Conservation (phyloP, 768 basidiomycete genomes). For the Postia placenta region DNA sequence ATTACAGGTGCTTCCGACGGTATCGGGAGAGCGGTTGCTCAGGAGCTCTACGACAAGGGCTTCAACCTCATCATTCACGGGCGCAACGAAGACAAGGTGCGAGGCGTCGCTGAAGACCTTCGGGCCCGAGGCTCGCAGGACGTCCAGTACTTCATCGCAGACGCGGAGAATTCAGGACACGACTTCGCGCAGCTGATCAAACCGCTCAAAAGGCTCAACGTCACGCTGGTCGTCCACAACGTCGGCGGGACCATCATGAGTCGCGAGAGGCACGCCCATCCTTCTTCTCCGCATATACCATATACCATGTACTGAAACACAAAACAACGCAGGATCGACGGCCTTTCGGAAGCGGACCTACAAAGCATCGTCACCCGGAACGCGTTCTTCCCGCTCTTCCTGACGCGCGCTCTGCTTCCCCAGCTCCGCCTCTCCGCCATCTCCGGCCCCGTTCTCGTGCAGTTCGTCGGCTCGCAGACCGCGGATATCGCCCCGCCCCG, state of each 20-base stretch:
- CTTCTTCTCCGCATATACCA: background rate
- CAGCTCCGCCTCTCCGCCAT: slow-evolving; percentile 17
- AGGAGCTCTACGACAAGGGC: slow-evolving; percentile 20
- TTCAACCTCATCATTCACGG: slow-evolving; percentile 25
- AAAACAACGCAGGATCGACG: slow-evolving; percentile 15
- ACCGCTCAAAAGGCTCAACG: slow-evolving; percentile 19
- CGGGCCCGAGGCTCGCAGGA: slow-evolving; percentile 8
- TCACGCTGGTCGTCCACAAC: slow-evolving; percentile 23
- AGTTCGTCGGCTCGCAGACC: slow-evolving; percentile 20
- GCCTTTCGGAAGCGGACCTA: slow-evolving; percentile 11
- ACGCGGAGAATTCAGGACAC: slow-evolving; percentile 13
- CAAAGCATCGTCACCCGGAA: slow-evolving; percentile 14
- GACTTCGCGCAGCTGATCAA: slow-evolving; percentile 16
- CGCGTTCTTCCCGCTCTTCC: slow-evolving; percentile 20
- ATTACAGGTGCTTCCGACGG: slow-evolving; percentile 24
- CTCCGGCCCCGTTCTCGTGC: slow-evolving; percentile 17
- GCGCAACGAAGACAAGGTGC: slow-evolving; percentile 20
- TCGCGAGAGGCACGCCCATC: slow-evolving; percentile 10
- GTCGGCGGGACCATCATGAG: slow-evolving; percentile 13
- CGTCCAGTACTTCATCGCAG: slow-evolving; percentile 22
- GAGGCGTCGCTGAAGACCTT: slow-evolving; percentile 10
- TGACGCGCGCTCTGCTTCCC: slow-evolving; percentile 23
- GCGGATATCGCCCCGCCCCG: slow-evolving; percentile 16
- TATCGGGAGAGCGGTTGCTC: slow-evolving; percentile 21
- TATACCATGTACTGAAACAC: too few species aligned